These are phyloP conservation scores for Umbelopsis sp. DNA, from an alignment of 192 early-diverging fungal genomes.

Conservation along the genomic window DNA sequence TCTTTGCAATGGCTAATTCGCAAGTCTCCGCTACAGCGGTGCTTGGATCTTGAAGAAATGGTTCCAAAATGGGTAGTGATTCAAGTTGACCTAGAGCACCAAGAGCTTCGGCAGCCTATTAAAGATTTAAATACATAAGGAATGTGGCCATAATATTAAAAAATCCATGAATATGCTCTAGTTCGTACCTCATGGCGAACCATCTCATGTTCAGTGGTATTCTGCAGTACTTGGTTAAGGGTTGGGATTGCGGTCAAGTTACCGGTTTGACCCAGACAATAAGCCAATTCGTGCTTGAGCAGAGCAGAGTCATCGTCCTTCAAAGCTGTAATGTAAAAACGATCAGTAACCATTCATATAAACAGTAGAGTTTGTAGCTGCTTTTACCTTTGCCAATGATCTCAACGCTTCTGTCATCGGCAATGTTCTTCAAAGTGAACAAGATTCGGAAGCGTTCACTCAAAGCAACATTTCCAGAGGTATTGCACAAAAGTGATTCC, in stretches of 20 bases:
- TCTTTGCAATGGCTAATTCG: slow-evolving; percentile 85
- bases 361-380: not conserved
- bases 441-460: slow-evolving; percentile 89
- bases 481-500: slow-evolving; percentile 63
- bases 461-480: slow-evolving; percentile 65
- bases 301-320: slow-evolving; percentile 77
- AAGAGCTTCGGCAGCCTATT: slow-evolving; percentile 88
- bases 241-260: slow-evolving; percentile 74
- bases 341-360: not conserved
- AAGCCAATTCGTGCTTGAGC: slow-evolving; percentile 95
- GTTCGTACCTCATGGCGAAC: slow-evolving; percentile 84
- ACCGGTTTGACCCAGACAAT: slow-evolving; percentile 95
- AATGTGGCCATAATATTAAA: too few relatives aligned
- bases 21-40: slow-evolving; percentile 86
- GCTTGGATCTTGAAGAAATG: slow-evolving; percentile 71
- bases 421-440: slow-evolving; percentile 88
- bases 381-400: slow-evolving; percentile 77
- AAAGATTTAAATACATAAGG: not conserved
- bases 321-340: slow-evolving; percentile 51
- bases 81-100: slow-evolving; percentile 84
- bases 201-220: slow-evolving; percentile 82
- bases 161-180: not conserved
- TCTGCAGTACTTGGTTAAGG: slow-evolving; percentile 68
- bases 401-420: slow-evolving; percentile 70
- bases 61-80: slow-evolving; percentile 70